Evolutionary conservation across 805 yeast genomes (phyloP).

Genomic region (Cyberlindnera veronae): DNA sequence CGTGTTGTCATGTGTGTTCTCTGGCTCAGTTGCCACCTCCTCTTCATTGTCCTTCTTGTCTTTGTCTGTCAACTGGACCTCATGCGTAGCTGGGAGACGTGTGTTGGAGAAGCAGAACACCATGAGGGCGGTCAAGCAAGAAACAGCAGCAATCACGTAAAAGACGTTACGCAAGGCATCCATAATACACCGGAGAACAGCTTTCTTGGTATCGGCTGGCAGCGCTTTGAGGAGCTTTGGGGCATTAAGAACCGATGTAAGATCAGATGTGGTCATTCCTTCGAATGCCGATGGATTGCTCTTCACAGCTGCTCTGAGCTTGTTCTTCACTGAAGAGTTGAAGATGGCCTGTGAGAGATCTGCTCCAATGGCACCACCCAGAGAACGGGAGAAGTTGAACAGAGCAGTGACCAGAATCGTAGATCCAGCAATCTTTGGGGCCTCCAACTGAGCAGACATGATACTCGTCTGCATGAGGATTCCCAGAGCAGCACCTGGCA

Average conservation of each 20-base stretch:
- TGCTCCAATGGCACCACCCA: conserved; percentile 41
- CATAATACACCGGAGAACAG: conserved; percentile 29
- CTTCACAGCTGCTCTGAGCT: neutral
- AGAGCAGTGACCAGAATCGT: conserved; percentile 43
- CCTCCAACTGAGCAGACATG: conserved; percentile 32
- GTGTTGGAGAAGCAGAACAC: conserved; percentile 38
- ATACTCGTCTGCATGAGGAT: conserved; percentile 31
- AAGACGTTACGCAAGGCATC: conserved; percentile 37
- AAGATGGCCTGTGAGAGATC: conserved; percentile 39
- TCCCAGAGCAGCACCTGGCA: conserved; percentile 35
- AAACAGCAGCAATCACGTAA: conserved; percentile 38
- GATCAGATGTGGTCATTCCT: neutral
- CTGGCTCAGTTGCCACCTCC: too few relatives aligned
- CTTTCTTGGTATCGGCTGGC: conserved; percentile 3
- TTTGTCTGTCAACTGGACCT: conserved; percentile 10
- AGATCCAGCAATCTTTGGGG: conserved; percentile 48
- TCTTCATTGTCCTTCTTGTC: conserved; percentile 5
- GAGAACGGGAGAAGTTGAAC: conserved; percentile 37
- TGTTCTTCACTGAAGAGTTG: conserved; percentile 23
- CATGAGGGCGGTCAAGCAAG: conserved; percentile 30
- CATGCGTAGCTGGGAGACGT: conserved; percentile 34
- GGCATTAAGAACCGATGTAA: neutral
- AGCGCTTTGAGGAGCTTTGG: conserved; percentile 1
- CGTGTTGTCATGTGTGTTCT: too few relatives aligned
- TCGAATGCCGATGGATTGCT: conserved; percentile 1